Base-by-base conservation (phyloP, 2,329 filamentous ascomycete genomes). In the Grosmannia penicillata region DNA sequence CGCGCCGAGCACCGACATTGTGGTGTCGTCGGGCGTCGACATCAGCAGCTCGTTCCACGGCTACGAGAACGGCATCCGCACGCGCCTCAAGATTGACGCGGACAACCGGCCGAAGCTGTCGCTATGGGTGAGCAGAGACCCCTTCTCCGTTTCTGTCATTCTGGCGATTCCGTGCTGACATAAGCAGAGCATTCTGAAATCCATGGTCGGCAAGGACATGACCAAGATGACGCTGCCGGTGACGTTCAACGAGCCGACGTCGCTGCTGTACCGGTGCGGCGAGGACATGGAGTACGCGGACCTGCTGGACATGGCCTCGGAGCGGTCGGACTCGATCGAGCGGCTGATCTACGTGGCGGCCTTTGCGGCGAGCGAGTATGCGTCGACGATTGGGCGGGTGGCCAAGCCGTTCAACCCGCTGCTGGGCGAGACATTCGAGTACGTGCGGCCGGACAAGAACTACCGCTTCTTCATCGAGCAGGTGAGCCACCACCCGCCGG, bases 201-300 rank as follows among this genome's bases (percentile, higher is more conserved):
- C 89, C 18, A 96, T 98, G 91, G 94, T 98, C 59, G 91, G 91
- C 46, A 96, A 98, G 57, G 91, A 98, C 54, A 96, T 98, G 91
- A 96, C 91, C 27, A 96, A 93, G 65, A 98, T 98, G 89, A 96
- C 91, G 0, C 65, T 98, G 17, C 91, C 91, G 0, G 91, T 98
- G 3, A 94, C 91, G 1, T 96, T 98, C 66, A 98, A 98, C 60
- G 91, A 98, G 58, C 91, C 91, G 1, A 98, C 91, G 0, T 96
- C 91, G 6, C 66, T 98, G 11, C 70, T 98, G 8, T 91, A 96
- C 58, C 83, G 91, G 54, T 89, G 93, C 31, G 85, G 84, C 6
- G 91, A 98, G 61, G 91, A 98, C 53, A 89, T 98, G 83, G 91
- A 98, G 59, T 98, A 98, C 53, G 82, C 83, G 0, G 85, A 96